These are phyloP conservation scores for Myxozyma neotropica DNA, from an alignment of 805 yeast species.

Conservation along the genomic window DNA sequence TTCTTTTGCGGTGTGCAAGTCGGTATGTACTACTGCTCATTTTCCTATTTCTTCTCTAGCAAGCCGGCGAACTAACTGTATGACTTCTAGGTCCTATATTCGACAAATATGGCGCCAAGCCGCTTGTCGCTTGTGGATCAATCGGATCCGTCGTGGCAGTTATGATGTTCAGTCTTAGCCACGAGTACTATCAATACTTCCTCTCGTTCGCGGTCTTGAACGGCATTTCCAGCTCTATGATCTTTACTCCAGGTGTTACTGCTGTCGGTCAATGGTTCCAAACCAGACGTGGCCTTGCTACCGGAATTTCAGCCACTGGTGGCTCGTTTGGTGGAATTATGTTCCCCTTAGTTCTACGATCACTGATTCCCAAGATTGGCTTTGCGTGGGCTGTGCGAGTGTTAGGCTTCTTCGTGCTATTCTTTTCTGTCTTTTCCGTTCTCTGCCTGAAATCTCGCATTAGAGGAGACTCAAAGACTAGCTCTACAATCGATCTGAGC, in stretches of 20 bases:
- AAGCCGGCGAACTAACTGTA: neutral
- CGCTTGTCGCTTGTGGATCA: constrained; percentile 51
- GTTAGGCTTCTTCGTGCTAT: constrained; percentile 46
- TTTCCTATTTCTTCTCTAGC: neutral
- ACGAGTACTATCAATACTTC: constrained; percentile 59
- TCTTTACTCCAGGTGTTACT: constrained; percentile 58
- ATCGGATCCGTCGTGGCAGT: constrained; percentile 52
- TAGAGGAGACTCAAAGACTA: neutral
- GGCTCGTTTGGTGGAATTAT: constrained; percentile 69
- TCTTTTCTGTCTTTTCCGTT: constrained; percentile 42
- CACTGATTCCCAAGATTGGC: constrained; percentile 52
- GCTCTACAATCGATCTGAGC: constrained; percentile 28
- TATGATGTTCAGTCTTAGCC: constrained; percentile 55
- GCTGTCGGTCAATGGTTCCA: constrained; percentile 66
- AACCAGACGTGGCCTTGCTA: constrained; percentile 58
- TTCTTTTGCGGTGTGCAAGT: constrained; percentile 52
- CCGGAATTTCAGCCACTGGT: constrained; percentile 66
- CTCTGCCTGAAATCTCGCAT: constrained; percentile 46
- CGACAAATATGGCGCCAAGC: constrained; percentile 59
- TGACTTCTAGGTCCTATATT: constrained; percentile 58
- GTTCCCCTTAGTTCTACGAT: constrained; percentile 57
- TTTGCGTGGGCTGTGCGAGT: constrained; percentile 63
- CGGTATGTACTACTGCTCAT: constrained; percentile 40
- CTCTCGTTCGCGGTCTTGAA: constrained; percentile 57
- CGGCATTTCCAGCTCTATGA: constrained; percentile 48